These are phyloP conservation scores for Astrocystis sublimbata DNA, from an alignment of 495 filamentous ascomycete species.

Conservation along the genomic window DNA sequence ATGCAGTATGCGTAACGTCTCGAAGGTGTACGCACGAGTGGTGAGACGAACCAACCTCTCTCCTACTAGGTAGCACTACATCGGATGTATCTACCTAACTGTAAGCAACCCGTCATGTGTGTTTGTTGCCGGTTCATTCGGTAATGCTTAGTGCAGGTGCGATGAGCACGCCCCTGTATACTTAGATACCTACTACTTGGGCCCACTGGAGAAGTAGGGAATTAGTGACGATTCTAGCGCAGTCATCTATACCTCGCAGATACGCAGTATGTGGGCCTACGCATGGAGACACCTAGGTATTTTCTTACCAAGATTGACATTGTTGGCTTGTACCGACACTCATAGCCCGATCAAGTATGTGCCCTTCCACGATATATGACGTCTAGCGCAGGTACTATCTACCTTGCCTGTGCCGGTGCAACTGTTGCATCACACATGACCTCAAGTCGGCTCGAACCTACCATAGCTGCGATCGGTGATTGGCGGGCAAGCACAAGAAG, in stretches of 20 bases:
- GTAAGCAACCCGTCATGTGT: background rate
- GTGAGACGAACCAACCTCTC: too few species aligned
- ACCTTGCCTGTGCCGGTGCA: background rate
- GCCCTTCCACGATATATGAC: background rate
- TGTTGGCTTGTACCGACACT: background rate
- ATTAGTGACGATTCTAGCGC: too few species aligned
- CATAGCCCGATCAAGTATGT: background rate
- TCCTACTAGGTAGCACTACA: too few species aligned
- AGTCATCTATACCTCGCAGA: too few species aligned
- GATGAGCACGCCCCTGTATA: background rate
- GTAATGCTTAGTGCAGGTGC: background rate
- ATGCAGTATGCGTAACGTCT: too few species aligned
- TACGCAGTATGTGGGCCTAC: too few species aligned
- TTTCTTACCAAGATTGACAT: constrained; percentile 2
- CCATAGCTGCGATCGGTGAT: constrained; percentile 4
- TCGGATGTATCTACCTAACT: too few species aligned
- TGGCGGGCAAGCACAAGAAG: background rate
- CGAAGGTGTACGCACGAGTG: too few species aligned
- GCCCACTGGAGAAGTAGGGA: too few species aligned
- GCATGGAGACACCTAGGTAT: too few species aligned
- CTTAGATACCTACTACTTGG: too few species aligned
- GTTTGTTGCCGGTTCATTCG: background rate
- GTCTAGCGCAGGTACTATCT: background rate
- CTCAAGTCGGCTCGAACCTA: background rate
- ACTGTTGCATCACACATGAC: constrained; percentile 16